Evolutionary conservation across 2,329 filamentous ascomycete genomes (phyloP), one percentile per base, ranked within the genome.

Genomic region (Aureobasidium vineae): DNA sequence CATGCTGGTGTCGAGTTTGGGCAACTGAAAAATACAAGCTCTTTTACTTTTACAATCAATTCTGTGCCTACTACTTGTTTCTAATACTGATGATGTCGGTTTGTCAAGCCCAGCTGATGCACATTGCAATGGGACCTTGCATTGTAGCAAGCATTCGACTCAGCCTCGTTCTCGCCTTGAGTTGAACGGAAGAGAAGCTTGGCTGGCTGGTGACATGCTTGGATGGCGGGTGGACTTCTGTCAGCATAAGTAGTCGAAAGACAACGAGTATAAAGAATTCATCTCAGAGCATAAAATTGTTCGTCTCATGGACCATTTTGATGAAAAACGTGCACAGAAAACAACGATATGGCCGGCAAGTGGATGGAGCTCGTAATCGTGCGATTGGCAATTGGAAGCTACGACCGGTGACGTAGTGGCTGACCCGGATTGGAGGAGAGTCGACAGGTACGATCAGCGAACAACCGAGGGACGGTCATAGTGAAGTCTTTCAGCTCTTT

Each of bases 401-500:
- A 43, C 54, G 26, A 31, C 54, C 36, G 3, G 7, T 61, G 57
- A 61, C 57, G 57, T 38, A 47, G 19, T 61, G 41, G 31, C n/a
- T 19, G 41, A 47, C 28, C 54, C 54, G 54, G 54, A 43, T 59
- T 59, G 40, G 54, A 59, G 54, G 54, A 59, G 40, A 45, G 54
- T 59, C 28, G 54, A 59, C 54, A 59, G 54, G 54, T 59, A 43
- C 54, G 54, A 59, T 59, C 54, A 59, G 26, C 40, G 26, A 45
- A 47, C 57, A 61, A 61, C 57, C 57, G 57, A 61, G 57, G 54
- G 57, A 38, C 57, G 28, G 43, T 61, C 57, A 61, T 61, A 28
- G 40, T 49, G 38, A 59, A 53, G 31, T 61, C 47, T 66, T 60
- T 43, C 59, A 59, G 52, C 41, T 66, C 47, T 66, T 60, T 52